Base-by-base conservation (phyloP, 345 rosid genomes). In the Bruguiera sexangula region DNA sequence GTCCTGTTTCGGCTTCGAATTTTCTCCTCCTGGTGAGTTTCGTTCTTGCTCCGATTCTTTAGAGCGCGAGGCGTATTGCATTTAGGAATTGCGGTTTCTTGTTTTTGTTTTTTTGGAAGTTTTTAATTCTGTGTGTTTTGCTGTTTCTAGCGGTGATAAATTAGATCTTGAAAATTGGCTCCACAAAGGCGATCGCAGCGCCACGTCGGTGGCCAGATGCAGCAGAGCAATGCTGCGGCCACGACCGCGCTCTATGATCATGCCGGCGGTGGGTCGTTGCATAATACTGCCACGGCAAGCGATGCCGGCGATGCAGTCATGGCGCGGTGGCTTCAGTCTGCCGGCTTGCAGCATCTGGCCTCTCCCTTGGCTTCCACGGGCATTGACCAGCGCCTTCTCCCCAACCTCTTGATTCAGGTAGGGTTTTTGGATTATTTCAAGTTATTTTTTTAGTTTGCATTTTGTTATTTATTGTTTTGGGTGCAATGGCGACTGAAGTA, bases 171-270 rank as follows among this genome's bases (percentile, higher is more conserved):
- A 79, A 88, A 96, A 83, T 96, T 96, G 98, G 99, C 98, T 85
- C 98, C 99, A 48, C 99, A 90, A 84, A 95, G 89, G 85, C 92
- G 99, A 79, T 92, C 97, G 67, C 99, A 95, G 92, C 99, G 99
- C 96, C 99, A 76, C 97, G 80, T 82, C 86, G 96, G 97, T 69
- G 98, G 99, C 92, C 98, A 92, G 85, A 84, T 92, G 99, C 98
- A 89, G 96, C 99, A 92, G 85, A 84, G 66, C 80, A 89, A 85
- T 81, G 89, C 90, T 77, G 96, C 96, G 66, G 89, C 97, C 19
- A 79, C 92, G 63, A 83, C 97, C 60, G 84, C 98, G 75, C 79
- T 96, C 18, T 92, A 84, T 68, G 99, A 96, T 79, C 81, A 73
- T 21, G 72, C 69, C 31, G 73, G 72, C 20, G 78, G 63, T 51